These are phyloP conservation scores for Populus hybrid DNA, from an alignment of 441 rosid species.

Conservation along the genomic window DNA sequence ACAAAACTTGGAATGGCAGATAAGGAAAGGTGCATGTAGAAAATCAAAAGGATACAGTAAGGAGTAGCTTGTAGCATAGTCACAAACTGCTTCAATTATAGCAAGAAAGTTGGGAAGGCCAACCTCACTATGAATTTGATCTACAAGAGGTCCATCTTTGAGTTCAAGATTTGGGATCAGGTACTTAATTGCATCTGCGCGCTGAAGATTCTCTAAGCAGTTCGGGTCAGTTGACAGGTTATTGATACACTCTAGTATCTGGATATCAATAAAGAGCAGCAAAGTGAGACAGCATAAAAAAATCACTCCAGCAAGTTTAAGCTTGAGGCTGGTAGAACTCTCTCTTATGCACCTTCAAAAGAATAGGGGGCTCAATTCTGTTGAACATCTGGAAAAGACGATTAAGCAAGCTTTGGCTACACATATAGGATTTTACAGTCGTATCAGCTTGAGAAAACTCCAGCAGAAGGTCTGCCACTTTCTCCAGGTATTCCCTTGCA, in stretches of 20 bases:
- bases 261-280: constrained; percentile 21
- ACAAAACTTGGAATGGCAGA: neutral
- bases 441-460: constrained; percentile 68
- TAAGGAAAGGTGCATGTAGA: neutral
- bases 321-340: constrained; percentile 4
- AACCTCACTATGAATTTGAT: constrained; percentile 45
- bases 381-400: too few species aligned
- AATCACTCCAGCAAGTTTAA: neutral
- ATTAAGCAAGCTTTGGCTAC: too few species aligned
- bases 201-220: too few species aligned
- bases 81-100: neutral
- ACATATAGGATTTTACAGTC: too few species aligned
- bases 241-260: constrained; percentile 32
- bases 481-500: constrained; percentile 88
- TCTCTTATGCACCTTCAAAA: constrained; percentile 61
- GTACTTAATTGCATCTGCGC: too few species aligned
- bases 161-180: too few species aligned
- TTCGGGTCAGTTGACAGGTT: too few species aligned
- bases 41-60: neutral
- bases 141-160: too few species aligned
- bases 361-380: constrained; percentile 40
- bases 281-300: neutral
- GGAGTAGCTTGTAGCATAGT: neutral
- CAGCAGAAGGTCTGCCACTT: constrained; percentile 91
- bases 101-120: constrained; percentile 20